These are phyloP conservation scores for Chenopodium formosanum DNA, from an alignment of 148 eudicot species.

Conservation along the genomic window DNA sequence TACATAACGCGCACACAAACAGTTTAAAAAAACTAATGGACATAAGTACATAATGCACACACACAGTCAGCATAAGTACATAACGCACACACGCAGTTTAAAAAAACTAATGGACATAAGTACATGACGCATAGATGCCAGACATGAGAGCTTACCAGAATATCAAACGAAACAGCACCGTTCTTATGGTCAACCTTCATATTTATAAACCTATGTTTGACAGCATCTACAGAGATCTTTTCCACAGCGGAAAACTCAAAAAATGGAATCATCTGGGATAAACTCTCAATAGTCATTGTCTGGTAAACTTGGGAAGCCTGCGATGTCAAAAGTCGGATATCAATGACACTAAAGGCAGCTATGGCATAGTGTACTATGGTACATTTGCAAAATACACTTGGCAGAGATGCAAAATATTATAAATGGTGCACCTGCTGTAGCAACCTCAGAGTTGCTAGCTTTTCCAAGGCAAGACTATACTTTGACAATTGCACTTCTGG, in stretches of 20 bases:
- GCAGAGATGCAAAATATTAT: neutral
- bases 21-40: too few species aligned
- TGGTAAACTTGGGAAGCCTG: slow-evolving; percentile 91
- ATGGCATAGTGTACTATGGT: neutral
- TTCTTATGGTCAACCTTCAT: slow-evolving; percentile 87
- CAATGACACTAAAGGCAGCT: neutral
- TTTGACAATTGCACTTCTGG: slow-evolving; percentile 81
- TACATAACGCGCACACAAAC: too few species aligned
- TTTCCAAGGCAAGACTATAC: slow-evolving; percentile 72
- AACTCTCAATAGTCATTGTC: slow-evolving; percentile 64
- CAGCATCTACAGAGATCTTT: slow-evolving; percentile 91
- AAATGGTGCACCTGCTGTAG: slow-evolving; percentile 68
- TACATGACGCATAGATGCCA: neutral
- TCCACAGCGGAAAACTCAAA: slow-evolving; percentile 72
- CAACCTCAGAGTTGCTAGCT: slow-evolving; percentile 74
- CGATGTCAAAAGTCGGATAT: slow-evolving; percentile 22
- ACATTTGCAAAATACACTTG: neutral
- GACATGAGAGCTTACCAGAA: slow-evolving; percentile 43
- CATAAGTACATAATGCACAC: too few species aligned
- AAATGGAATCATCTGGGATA: slow-evolving; percentile 77
- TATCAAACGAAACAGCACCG: slow-evolving; percentile 59
- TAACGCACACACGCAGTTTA: neutral
- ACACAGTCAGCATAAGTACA: too few species aligned
- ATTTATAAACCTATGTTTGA: slow-evolving; percentile 67
- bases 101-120: neutral